Percentiles rank a stretch among this genome's conserved stretches.
Evolutionary conservation across 495 filamentous ascomycete genomes (phyloP).

Genomic region (Penicillium daleae): DNA sequence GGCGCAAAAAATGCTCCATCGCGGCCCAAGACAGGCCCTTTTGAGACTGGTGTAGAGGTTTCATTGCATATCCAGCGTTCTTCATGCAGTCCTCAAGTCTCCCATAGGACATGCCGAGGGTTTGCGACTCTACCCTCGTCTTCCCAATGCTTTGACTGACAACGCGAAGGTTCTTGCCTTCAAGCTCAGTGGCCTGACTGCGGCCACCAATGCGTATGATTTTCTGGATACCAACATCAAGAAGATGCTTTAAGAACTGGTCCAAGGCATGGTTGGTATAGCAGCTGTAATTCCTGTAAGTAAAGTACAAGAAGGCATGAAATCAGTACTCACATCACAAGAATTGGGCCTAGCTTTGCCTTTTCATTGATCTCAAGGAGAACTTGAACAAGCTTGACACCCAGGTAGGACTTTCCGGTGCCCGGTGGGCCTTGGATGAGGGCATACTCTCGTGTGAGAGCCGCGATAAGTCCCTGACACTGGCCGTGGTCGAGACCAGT

Average conservation of each 20-base stretch:
- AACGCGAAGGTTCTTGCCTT: constrained; percentile 25
- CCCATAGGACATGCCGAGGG: constrained; percentile 1
- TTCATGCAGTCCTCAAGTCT: constrained; percentile 1
- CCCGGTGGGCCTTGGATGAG: constrained; percentile 84
- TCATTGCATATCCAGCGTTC: constrained; percentile 10
- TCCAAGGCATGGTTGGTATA: constrained; percentile 26
- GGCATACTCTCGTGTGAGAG: constrained; percentile 38
- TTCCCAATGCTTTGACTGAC: constrained; percentile 11
- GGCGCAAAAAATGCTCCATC: constrained; percentile 6
- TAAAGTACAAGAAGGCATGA: constrained; percentile 3
- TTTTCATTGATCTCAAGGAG: constrained; percentile 15
- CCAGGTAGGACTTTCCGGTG: constrained; percentile 73
- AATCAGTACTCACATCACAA: constrained; percentile 8
- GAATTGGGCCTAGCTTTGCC: constrained; percentile 7
- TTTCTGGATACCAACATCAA: constrained; percentile 13
- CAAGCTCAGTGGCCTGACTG: constrained; percentile 15
- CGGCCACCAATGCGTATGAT: constrained; percentile 23
- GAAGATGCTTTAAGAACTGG: constrained; percentile 19
- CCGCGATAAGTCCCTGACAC: constrained; percentile 14
- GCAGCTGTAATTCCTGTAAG: constrained; percentile 5
- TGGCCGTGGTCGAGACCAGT: constrained; percentile 19
- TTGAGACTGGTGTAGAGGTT: constrained; percentile 15
- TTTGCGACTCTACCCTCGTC: constrained; percentile 21
- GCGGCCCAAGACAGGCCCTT: constrained; percentile 11
- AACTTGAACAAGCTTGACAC: constrained; percentile 62